A percentile compares a stretch with the other conserved stretches of the same genome.
These are phyloP conservation scores for Mycena epipterygia DNA, from an alignment of 768 basidiomycete species.

Conservation along the genomic window DNA sequence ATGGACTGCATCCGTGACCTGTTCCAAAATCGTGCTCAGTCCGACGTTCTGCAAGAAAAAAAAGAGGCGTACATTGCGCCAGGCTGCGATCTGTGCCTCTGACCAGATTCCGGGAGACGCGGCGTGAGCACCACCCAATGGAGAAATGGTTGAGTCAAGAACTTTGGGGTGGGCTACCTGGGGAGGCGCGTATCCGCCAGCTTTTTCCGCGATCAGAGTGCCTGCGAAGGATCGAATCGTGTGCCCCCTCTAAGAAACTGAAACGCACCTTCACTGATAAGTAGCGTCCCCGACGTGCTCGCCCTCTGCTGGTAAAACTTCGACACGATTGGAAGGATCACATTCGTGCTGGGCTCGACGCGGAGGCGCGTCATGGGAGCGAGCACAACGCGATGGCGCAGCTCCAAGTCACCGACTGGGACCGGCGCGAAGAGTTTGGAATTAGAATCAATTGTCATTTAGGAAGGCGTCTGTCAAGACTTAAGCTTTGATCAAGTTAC, in stretches of 20 bases:
- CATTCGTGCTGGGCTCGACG: conserved; percentile 37
- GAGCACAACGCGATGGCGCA: conserved; percentile 49
- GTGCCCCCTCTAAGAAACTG: too few relatives aligned
- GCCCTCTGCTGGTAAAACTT: conserved; percentile 48
- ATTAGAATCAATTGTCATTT: too few relatives aligned
- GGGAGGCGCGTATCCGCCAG: conserved; percentile 6
- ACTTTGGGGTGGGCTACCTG: too few relatives aligned
- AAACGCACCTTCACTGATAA: conserved; percentile 51
- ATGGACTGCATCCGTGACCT: conserved; percentile 23
- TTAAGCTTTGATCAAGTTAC: too few relatives aligned
- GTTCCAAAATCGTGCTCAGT: too few relatives aligned
- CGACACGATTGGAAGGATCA: conserved; percentile 37
- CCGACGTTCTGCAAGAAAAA: too few relatives aligned
- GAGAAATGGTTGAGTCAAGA: not conserved
- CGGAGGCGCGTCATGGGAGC: conserved; percentile 51
- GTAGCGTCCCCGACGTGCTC: conserved; percentile 46
- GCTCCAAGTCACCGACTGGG: conserved; percentile 41
- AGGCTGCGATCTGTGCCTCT: conserved; percentile 8
- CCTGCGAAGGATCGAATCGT: too few relatives aligned
- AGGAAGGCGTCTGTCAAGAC: too few relatives aligned
- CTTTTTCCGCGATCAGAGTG: not conserved
- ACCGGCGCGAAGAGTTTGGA: conserved; percentile 45
- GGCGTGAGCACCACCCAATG: not conserved
- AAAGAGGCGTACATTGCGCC: conserved; percentile 14
- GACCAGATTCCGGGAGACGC: conserved; percentile 21